Evolutionary conservation across 208 protist species (phyloP).

Genomic region (Naegleria lovaniensis): DNA sequence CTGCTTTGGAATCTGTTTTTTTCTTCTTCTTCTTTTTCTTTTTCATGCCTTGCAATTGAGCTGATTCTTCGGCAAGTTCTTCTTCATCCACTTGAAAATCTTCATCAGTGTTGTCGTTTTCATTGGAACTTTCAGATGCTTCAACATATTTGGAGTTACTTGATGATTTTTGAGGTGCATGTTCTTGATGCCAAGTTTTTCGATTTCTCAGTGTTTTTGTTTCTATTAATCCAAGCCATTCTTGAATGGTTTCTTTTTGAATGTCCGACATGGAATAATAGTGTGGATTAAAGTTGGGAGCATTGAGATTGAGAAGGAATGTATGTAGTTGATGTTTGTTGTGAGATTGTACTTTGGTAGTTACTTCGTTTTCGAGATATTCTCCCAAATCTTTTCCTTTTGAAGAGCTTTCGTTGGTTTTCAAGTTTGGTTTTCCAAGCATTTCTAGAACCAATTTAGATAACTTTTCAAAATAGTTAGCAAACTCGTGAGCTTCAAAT

Average conservation of each 20-base stretch:
- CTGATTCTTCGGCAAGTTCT: background rate
- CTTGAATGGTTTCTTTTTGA: background rate
- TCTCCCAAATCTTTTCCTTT: background rate
- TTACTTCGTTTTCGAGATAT: background rate
- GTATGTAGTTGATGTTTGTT: background rate
- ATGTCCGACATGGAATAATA: background rate
- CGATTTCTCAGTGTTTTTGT: background rate
- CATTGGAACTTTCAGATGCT: background rate
- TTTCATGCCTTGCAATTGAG: background rate
- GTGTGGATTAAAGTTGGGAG: background rate
- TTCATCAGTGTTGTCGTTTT: background rate
- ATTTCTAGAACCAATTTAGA: background rate
- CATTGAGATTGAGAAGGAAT: background rate
- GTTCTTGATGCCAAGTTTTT: background rate
- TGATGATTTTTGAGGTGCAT: background rate
- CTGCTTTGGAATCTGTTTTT: background rate
- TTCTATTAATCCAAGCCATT: background rate
- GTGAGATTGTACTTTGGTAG: background rate
- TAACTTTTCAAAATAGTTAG: background rate
- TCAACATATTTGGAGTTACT: background rate
- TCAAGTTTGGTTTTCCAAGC: background rate
- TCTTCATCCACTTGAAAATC: background rate
- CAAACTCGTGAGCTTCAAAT: background rate
- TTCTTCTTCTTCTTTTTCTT: background rate
- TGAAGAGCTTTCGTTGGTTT: background rate